Evolutionary conservation across 2,329 filamentous ascomycete species (phyloP).

Genomic region (Shiraia sp.): DNA sequence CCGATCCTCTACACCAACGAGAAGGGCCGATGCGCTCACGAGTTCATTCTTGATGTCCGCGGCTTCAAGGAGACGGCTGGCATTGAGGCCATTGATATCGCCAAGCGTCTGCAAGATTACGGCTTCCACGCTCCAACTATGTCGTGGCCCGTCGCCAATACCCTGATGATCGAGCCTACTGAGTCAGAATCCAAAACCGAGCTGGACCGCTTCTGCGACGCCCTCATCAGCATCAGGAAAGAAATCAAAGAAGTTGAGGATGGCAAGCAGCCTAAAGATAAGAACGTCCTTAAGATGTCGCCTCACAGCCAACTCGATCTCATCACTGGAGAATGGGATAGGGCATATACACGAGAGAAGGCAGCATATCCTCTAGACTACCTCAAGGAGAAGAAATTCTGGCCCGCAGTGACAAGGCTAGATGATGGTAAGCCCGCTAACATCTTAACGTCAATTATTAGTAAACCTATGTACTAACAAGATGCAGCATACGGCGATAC

Average conservation of each 20-base stretch:
- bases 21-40: conserved; percentile 87
- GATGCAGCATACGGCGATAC: conserved; percentile 78
- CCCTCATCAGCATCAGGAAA: conserved; percentile 79
- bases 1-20: conserved; percentile 91
- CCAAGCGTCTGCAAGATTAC: conserved; percentile 95
- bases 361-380: conserved; percentile 85
- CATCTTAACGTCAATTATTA: background rate
- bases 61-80: conserved; percentile 81
- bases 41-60: conserved; percentile 92
- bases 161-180: conserved; percentile 97
- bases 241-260: conserved; percentile 86
- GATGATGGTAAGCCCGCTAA: conserved; percentile 90
- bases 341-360: conserved; percentile 78
- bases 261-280: conserved; percentile 72
- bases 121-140: conserved; percentile 97
- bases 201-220: conserved; percentile 90
- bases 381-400: conserved; percentile 95
- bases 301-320: conserved; percentile 86
- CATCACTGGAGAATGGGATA: conserved; percentile 74
- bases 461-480: conserved; percentile 22
- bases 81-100: conserved; percentile 90
- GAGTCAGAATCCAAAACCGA: conserved; percentile 92
- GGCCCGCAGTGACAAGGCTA: conserved; percentile 83
- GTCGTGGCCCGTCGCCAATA: conserved; percentile 94
- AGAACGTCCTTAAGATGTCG: conserved; percentile 86